Base-by-base conservation (phyloP, 257 asterid genomes). In the Gardenia jasminoides region DNA sequence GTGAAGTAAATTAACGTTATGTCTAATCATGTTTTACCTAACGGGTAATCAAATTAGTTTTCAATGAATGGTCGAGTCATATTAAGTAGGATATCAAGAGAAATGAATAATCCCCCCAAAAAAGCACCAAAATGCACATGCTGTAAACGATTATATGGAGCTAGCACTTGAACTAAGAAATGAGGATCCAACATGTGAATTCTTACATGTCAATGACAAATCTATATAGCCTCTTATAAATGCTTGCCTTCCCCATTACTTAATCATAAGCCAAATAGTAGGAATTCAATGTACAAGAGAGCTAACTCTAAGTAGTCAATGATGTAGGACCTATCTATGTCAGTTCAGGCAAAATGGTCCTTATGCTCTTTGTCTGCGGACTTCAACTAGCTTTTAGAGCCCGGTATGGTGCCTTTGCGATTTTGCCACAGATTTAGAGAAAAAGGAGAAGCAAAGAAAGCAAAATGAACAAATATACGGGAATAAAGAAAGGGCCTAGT, bases 301-400 rank as follows among this genome's bases (percentile, higher is more conserved):
- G 67, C 67, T 26, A 16, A 17, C 44, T 13, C 70, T 5, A 66
- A 31, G 15, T 30, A 66, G 44, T 15, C 22, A 46, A 11, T 46
- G 75, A 72, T 30, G 78, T 71, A 79, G 78, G 77, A 46, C 78
- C 70, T 54, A 31, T 24, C 10, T 2, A 48, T 15, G 39, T 52
- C 17, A 10, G 48, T 22, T 43, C 22, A 19, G 65, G 46, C 56
- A 31, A 46, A 5, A 43, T 58, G 77, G 82, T 62, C 78, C 44
- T 79, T 72, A 72, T 79, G 47, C 82, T 72, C 44, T 71, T 79
- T 79, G 82, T 44, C 82, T 79, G 7, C 16, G 33, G 74, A 65
- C 65, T 56, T 39, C 39, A 28, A 26, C 67, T 15, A 59, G 66
- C 28, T 26, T 26, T 62, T 56, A 13, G 28, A 62, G 19, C 67